Base-by-base conservation (phyloP, 768 basidiomycete genomes). In the Boletus bicolor region DNA sequence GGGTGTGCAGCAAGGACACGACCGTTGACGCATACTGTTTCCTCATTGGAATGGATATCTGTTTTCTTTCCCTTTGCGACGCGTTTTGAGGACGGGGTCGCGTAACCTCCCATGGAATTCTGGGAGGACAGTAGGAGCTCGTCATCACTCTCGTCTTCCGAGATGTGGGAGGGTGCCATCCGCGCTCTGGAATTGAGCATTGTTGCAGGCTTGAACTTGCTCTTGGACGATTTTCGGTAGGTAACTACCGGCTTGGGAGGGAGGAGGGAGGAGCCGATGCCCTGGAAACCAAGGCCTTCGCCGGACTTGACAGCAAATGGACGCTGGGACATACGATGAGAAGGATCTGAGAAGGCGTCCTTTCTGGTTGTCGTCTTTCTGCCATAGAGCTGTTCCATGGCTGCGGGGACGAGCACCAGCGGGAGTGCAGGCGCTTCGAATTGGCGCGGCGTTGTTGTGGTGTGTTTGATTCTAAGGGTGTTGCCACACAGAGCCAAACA, bases 101-200 rank as follows among this genome's bases (percentile, higher is more conserved):
- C 50, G 64, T 60, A 34, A 30, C 8, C 34, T 2, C 19, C 48
- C 38, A 41, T 42, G 14, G 69, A 67, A 39, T 30, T 51, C 48
- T 71, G 66, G 2, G 69, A 68, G 4, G 62, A 63, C 4, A 71
- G 56, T 38, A 69, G 57, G 30, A 71, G 51, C 21, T 71, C 71
- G 41, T 71, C 70, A 1, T 69, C 65, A 35, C 71, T 73, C 35
- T 64, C 61, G 21, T 60, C 50, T 24, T 47, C 54, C n/a, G 32
- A 1, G 32, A 55, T 46, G 10, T 2, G 34, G 0, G 14, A 26
- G 0, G 47, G 41, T 7, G 14, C 10, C 11, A 38, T 61, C 9
- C 51, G 58, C 4, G 12, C 2, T 8, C 14, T 38, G 2, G 9
- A 0, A 26, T 7, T 24, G 19, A 7, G 26, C 4, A 24, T 21